A percentile compares a stretch with the other conserved stretches of the same genome.
phyloP scores from a whole-genome alignment of 164 flowering plant genomes.

The Dillenia suffruticosa region DNA sequence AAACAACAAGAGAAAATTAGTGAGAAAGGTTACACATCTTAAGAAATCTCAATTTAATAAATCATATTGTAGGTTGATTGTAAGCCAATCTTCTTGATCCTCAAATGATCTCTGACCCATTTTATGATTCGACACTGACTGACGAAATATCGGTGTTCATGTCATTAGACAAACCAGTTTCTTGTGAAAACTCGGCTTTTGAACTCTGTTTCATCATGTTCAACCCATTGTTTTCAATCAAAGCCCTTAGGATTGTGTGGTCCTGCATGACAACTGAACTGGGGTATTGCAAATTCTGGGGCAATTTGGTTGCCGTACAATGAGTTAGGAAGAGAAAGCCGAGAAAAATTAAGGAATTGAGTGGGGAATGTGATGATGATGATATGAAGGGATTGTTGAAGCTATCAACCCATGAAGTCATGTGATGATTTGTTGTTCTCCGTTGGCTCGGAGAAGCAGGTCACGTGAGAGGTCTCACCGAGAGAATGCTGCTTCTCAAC shows the following conservation, averaged over 20 bases:
- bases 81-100: conserved; percentile 29
- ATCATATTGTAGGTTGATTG: too few species aligned
- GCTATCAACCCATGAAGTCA: conserved; percentile 22
- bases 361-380: conserved; percentile 8
- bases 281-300: conserved; percentile 12
- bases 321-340: conserved; percentile 10
- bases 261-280: conserved; percentile 27
- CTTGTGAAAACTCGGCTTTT: conserved; percentile 22
- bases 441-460: conserved; percentile 35
- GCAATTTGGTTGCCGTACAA: conserved; percentile 6
- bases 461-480: conserved; percentile 20
- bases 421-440: conserved; percentile 3
- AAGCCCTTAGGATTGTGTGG: conserved; percentile 24
- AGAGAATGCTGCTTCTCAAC: neutral
- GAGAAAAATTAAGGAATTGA: conserved; percentile 3
- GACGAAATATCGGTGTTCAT: conserved; percentile 28
- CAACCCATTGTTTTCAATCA: conserved; percentile 16
- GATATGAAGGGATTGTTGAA: conserved; percentile 5
- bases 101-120: conserved; percentile 18
- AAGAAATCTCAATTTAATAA: too few species aligned
- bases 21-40: too few species aligned
- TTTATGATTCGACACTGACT: conserved; percentile 21
- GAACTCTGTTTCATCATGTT: conserved; percentile 6
- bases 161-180: conserved; percentile 18
- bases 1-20: too few species aligned